phyloP scores from a whole-genome alignment of 1,284 basidiomycete genomes.

The Rhodotorula sp. region DNA sequence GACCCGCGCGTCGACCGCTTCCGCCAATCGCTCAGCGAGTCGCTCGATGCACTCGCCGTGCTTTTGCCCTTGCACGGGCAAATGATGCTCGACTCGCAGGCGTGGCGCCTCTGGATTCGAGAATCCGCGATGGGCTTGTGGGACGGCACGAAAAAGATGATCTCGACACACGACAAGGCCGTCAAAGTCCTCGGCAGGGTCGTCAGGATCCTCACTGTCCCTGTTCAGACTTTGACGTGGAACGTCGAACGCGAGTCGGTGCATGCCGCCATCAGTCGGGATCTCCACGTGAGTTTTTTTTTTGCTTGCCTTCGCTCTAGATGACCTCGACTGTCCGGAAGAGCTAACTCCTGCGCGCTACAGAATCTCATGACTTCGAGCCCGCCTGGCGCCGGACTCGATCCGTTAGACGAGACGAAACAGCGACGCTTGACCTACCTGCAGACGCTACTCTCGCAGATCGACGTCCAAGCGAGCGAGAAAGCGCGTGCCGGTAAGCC shows the following conservation, averaged over 20 bases:
- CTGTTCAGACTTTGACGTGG: slow-evolving; percentile 3
- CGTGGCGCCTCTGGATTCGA: slow-evolving; percentile 21
- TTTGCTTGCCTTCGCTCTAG: neutral
- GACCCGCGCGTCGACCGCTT: slow-evolving; percentile 19
- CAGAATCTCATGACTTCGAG: slow-evolving; percentile 1
- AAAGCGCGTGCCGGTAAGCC: no score
- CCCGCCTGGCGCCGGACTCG: neutral
- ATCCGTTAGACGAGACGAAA: neutral
- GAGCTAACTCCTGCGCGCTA: neutral
- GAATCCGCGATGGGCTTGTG: slow-evolving; percentile 18
- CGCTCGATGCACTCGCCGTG: slow-evolving; percentile 15
- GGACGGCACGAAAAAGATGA: slow-evolving; percentile 30
- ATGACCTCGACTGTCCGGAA: neutral
- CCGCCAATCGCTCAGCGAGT: slow-evolving; percentile 20
- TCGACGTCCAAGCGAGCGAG: neutral
- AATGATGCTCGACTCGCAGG: slow-evolving; percentile 1
- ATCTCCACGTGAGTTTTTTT: slow-evolving; percentile 16
- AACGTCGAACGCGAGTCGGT: slow-evolving; percentile 1
- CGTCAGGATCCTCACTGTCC: slow-evolving; percentile 6
- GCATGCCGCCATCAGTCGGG: neutral
- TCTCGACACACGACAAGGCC: slow-evolving; percentile 14
- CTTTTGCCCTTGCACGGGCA: slow-evolving; percentile 6
- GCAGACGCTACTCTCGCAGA: neutral
- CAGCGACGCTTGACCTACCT: neutral
- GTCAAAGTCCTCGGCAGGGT: slow-evolving; percentile 16